phyloP scores from a whole-genome alignment of 306 rosid species.

The Sicyos baderoa region DNA sequence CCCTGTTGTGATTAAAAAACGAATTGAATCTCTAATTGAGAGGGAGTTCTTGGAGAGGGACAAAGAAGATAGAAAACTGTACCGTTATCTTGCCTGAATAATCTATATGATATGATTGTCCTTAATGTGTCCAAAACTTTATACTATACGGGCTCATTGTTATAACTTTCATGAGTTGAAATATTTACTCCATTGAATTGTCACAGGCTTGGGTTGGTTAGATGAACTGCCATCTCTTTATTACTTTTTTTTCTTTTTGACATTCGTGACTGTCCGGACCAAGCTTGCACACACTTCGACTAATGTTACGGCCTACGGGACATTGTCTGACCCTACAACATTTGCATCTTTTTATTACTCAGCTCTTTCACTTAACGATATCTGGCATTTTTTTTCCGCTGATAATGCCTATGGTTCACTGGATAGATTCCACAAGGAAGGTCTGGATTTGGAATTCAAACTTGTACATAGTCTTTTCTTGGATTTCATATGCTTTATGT shows the following conservation, averaged over 20 bases:
- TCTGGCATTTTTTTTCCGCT: neutral
- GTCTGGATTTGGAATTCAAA: neutral
- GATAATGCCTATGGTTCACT: slow-evolving; percentile 9
- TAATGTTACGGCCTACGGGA: no score
- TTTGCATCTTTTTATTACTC: no score
- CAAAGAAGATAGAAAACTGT: slow-evolving; percentile 44
- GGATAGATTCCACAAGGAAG: neutral
- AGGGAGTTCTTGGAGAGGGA: slow-evolving; percentile 83
- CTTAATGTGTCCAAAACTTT: slow-evolving; percentile 5
- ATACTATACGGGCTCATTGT: slow-evolving; percentile 16
- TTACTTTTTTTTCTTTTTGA: no score
- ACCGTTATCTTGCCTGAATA: slow-evolving; percentile 61
- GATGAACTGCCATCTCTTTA: slow-evolving; percentile 12
- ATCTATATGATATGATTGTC: neutral
- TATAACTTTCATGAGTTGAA: slow-evolving; percentile 19
- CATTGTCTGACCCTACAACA: no score
- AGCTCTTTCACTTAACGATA: neutral
- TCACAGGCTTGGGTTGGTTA: slow-evolving; percentile 19
- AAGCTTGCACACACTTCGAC: no score
- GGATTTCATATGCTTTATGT: neutral
- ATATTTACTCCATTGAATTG: slow-evolving; percentile 18
- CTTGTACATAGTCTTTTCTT: slow-evolving; percentile 16
- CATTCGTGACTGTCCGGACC: no score
- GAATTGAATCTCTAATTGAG: slow-evolving; percentile 83
- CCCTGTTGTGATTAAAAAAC: slow-evolving; percentile 68